Conservation (phyloP, 2,329 filamentous ascomycete genomes). For the Aureobasidium sp. region DNA sequence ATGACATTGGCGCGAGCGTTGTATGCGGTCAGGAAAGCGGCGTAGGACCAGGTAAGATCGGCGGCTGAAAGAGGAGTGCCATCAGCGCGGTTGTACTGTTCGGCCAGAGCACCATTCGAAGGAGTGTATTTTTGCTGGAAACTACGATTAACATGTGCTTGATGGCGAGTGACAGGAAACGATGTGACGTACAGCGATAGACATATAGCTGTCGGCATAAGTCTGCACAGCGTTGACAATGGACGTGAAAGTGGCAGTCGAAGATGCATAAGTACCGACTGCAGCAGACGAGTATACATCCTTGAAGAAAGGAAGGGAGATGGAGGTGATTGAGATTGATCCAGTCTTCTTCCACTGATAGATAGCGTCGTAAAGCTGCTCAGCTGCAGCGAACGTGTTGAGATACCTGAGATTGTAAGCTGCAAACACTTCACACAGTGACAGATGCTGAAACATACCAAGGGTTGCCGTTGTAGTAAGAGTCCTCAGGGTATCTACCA, state of each 20-base stretch:
- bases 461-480: slow-evolving; percentile 71
- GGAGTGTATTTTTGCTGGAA: slow-evolving; percentile 40
- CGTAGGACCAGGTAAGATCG: slow-evolving; percentile 69
- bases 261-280: slow-evolving; percentile 57
- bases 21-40: slow-evolving; percentile 59
- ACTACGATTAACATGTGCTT: too few species aligned
- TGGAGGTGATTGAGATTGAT: slow-evolving; percentile 56
- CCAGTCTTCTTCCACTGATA: slow-evolving; percentile 61
- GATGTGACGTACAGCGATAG: slow-evolving; percentile 22
- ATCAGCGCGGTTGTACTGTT: slow-evolving; percentile 54
- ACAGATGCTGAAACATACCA: slow-evolving; percentile 17
- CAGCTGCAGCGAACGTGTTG: slow-evolving; percentile 67
- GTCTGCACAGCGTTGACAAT: slow-evolving; percentile 55
- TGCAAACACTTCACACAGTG: too few species aligned
- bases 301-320: slow-evolving; percentile 65
- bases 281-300: slow-evolving; percentile 54
- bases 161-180: too few species aligned
- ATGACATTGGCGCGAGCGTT: slow-evolving; percentile 50
- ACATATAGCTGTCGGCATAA: slow-evolving; percentile 55
- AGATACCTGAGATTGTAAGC: slow-evolving; percentile 47
- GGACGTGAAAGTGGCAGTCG: slow-evolving; percentile 27
- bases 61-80: slow-evolving; percentile 53
- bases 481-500: slow-evolving; percentile 47
- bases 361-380: slow-evolving; percentile 71
- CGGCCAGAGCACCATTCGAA: slow-evolving; percentile 56